These are phyloP conservation scores for Medicago arabica DNA, from an alignment of 306 rosid genomes.

Conservation along the genomic window DNA sequence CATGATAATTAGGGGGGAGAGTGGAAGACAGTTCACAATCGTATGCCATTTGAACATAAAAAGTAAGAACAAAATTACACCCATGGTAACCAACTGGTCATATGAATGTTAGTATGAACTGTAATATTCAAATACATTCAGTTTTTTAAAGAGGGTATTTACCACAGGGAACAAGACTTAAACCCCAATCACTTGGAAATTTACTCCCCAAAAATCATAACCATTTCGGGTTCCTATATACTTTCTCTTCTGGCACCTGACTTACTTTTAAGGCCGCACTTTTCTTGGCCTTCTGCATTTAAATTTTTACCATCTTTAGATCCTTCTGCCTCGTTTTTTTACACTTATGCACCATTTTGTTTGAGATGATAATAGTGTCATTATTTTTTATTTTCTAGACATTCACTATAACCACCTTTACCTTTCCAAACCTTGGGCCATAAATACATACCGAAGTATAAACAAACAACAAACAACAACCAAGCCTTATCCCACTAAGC, in stretches of 20 bases:
- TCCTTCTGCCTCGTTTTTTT: constrained; percentile 19
- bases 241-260: constrained; percentile 24
- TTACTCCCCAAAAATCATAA: constrained; percentile 30
- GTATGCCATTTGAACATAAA: constrained; percentile 6
- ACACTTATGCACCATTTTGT: constrained; percentile 19
- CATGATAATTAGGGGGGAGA: constrained; percentile 25
- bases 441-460: background rate
- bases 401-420: constrained; percentile 9
- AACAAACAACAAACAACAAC: too few relatives aligned
- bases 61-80: constrained; percentile 21
- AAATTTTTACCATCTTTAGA: constrained; percentile 10
- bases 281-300: constrained; percentile 27
- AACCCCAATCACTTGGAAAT: constrained; percentile 23
- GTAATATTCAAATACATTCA: constrained; percentile 11
- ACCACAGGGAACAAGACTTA: constrained; percentile 17
- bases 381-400: constrained; percentile 9
- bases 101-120: constrained; percentile 20
- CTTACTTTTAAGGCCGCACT: constrained; percentile 28
- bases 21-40: constrained; percentile 12
- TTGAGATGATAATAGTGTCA: background rate
- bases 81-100: background rate
- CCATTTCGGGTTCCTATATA: constrained; percentile 9
- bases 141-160: constrained; percentile 22
- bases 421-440: constrained; percentile 6
- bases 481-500: too few relatives aligned